These are phyloP conservation scores for Royoungia palumana DNA, from an alignment of 768 basidiomycete genomes.

Conservation along the genomic window DNA sequence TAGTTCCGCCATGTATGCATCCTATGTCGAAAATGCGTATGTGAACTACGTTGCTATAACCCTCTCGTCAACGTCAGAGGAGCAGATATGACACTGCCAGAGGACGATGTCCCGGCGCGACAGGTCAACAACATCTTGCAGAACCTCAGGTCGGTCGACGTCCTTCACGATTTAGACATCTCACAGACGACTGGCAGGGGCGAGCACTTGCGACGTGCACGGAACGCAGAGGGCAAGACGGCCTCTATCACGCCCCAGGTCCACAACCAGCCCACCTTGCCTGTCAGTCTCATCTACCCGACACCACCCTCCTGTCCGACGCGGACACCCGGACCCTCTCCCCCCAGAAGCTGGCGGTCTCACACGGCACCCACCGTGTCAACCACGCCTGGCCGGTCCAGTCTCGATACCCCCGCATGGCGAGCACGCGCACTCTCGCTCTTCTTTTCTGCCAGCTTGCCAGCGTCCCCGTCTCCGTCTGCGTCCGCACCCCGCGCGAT, in stretches of 20 bases:
- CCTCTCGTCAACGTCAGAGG: too few relatives aligned
- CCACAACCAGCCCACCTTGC: conserved; percentile 46
- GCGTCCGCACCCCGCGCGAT: conserved; percentile 1
- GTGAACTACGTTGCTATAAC: too few relatives aligned
- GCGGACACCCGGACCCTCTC: conserved; percentile 44
- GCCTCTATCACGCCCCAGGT: conserved; percentile 12
- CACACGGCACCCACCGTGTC: conserved; percentile 18
- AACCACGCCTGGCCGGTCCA: neutral
- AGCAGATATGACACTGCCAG: conserved; percentile 5
- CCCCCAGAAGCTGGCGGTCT: conserved; percentile 58
- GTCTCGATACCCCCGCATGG: conserved; percentile 38
- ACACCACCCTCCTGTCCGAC: conserved; percentile 10
- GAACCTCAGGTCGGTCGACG: conserved; percentile 26
- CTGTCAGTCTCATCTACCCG: conserved; percentile 39
- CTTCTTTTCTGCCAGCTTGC: conserved; percentile 33
- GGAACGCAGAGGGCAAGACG: conserved; percentile 44
- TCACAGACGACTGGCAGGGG: conserved; percentile 42
- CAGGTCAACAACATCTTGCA: conserved; percentile 30
- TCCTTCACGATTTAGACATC: neutral
- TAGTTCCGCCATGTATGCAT: conserved; percentile 26
- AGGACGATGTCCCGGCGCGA: conserved; percentile 12
- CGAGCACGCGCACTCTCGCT: conserved; percentile 55
- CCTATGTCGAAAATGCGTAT: too few relatives aligned
- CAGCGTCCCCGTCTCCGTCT: neutral
- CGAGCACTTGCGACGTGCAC: conserved; percentile 65